Percentiles rank a stretch among this genome's conserved stretches.
Conservation (phyloP, 2,329 filamentous ascomycete genomes). For the Colletotrichum sidae region DNA sequence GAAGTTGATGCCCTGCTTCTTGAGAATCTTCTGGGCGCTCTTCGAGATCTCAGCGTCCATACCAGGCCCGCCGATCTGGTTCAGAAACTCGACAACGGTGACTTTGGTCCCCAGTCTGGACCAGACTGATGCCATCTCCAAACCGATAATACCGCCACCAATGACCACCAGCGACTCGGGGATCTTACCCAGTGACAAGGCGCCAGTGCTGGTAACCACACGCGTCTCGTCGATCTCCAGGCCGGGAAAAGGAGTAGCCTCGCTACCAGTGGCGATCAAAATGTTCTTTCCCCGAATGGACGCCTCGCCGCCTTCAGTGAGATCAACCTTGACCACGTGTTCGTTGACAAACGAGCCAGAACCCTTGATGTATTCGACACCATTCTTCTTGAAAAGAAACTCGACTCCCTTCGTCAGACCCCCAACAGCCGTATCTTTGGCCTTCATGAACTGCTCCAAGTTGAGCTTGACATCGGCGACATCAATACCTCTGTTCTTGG, state of each 20-base stretch:
- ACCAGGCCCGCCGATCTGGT: slow-evolving; percentile 95
- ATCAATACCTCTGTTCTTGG: slow-evolving; percentile 96
- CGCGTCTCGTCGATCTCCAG: slow-evolving; percentile 97
- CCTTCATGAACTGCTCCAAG: slow-evolving; percentile 96
- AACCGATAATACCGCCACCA: slow-evolving; percentile 97
- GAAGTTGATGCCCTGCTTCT: slow-evolving; percentile 98
- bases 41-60: slow-evolving; percentile 98
- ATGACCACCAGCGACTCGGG: slow-evolving; percentile 98
- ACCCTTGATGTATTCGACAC: slow-evolving; percentile 97
- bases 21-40: slow-evolving; percentile 88
- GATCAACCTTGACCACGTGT: slow-evolving; percentile 90
- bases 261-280: slow-evolving; percentile 94
- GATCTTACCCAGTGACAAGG: slow-evolving; percentile 88
- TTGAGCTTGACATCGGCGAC: slow-evolving; percentile 98
- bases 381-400: slow-evolving; percentile 99
- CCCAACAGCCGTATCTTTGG: slow-evolving; percentile 91
- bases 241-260: slow-evolving; percentile 96
- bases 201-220: slow-evolving; percentile 95
- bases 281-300: slow-evolving; percentile 95
- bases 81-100: slow-evolving; percentile 95
- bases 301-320: slow-evolving; percentile 92
- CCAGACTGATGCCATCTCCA: slow-evolving; percentile 99
- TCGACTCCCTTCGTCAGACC: slow-evolving; percentile 97
- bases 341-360: slow-evolving; percentile 88
- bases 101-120: slow-evolving; percentile 93